Evolutionary conservation across 2,329 filamentous ascomycete genomes (phyloP), one percentile per base, ranked within the genome.

Genomic region (Botryotinia narcissicola): DNA sequence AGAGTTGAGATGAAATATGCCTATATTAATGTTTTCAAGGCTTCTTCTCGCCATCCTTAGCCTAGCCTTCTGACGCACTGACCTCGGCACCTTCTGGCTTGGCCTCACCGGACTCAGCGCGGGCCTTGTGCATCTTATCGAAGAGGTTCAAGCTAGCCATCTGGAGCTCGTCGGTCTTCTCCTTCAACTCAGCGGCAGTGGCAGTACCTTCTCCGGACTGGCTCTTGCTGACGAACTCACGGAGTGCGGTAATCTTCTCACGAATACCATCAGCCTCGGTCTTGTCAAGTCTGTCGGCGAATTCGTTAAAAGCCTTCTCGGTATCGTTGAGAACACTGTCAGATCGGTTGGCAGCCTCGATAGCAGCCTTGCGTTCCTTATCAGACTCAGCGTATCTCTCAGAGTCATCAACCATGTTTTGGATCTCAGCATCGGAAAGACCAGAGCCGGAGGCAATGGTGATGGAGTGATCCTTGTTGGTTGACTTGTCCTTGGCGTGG

Each of bases 101-200:
- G 81, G 88, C 84, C 82, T 89, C 84, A 81, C 86, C 83, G 79
- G 87, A 87, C 86, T 95, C 92, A 79, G 85, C 84, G 80, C 93
- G 92, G 79, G 95, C 94, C 89, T 97, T 97, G 93, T 99, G 95
- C 93, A 99, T 97, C 92, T 98, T 98, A 88, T 98, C 96, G 84
- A 99, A 98, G 81, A 98, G 91, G 86, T 93, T 97, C 86, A 99
- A 88, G 85, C 92, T 95, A 79, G 95, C 93, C 83, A 92, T 93
- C 87, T 98, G 96, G 82, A 99, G 93, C 85, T 98, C 95, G 79
- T 98, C 96, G 81, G 93, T 97, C 93, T 98, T 98, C 87, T 93
- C 90, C 93, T 98, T 98, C 85, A 99, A 92, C 85, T 98, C 93
- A 78, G 93, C 93, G 70, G 95, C 93, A 75, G 94, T 97, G 81